These are phyloP conservation scores for Discostella stelligeroides DNA, from an alignment of 108 stramenopile species.

Conservation along the genomic window DNA sequence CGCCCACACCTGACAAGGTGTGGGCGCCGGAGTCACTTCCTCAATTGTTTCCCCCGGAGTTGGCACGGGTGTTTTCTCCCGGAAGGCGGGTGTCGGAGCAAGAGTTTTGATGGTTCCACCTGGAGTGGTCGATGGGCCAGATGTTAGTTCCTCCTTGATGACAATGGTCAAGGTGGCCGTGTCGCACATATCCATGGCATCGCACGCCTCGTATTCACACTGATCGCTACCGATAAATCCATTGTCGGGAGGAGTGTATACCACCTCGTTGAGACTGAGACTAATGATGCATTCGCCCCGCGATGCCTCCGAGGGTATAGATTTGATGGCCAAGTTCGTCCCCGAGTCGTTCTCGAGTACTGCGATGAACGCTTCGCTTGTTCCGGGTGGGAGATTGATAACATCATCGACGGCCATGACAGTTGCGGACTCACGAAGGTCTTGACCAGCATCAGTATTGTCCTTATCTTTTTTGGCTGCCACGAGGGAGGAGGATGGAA, in stretches of 20 bases:
- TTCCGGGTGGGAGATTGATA: background rate
- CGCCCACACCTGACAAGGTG: too few species aligned
- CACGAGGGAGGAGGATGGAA: too few species aligned
- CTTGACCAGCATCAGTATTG: background rate
- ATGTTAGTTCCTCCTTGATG: background rate
- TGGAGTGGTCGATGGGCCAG: background rate
- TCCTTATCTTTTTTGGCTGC: background rate
- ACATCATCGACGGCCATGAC: background rate
- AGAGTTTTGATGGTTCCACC: background rate
- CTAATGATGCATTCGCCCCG: background rate
- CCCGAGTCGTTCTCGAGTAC: constrained; percentile 9
- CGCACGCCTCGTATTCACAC: constrained; percentile 6
- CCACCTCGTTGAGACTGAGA: constrained; percentile 5
- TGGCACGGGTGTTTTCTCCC: too few species aligned
- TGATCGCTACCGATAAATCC: background rate
- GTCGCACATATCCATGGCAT: background rate
- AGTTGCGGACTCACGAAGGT: too few species aligned
- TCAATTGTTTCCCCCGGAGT: too few species aligned
- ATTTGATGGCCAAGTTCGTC: background rate
- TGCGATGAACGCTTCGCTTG: background rate
- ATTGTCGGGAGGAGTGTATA: background rate
- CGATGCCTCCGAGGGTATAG: background rate
- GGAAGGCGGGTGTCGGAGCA: background rate
- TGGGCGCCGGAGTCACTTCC: too few species aligned
- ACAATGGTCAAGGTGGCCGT: constrained; percentile 2